Evolutionary conservation across 495 filamentous ascomycete species (phyloP), one percentile per base, ranked within the genome.

Genomic region (Usnea hakonensis): DNA sequence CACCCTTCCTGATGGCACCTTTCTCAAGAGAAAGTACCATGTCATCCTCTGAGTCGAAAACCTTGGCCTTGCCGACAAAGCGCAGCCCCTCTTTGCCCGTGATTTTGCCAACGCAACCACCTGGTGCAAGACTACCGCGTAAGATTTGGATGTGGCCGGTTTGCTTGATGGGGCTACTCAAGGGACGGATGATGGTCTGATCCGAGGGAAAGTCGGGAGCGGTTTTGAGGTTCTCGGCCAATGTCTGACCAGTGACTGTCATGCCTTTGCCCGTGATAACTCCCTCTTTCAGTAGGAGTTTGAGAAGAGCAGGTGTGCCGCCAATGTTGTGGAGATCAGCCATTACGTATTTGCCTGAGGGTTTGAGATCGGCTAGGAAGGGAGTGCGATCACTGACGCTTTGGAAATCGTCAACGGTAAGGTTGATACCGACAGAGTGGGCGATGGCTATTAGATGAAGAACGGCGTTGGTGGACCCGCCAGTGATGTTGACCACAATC

Each of bases 391-490:
- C 90, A 28, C 90, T 91, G 58, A 97, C 91, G 67, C 83, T 73
- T 78, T 98, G 95, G 87, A 98, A 97, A 78, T 98, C 95, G 66
- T 98, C 94, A 64, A 98, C 90, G 56, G 87, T 95, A 60, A 98
- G 86, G 74, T 94, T 88, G 70, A 98, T 83, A 72, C 91, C 95
- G 32, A 96, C 94, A 16, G 88, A 83, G 74, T 97, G 89, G 57
- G 94, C 95, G 37, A 98, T 97, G 66, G 95, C 94, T 72, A 98
- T 93, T 50, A 98, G 77, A 75, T 98, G 94, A 23, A 98, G 85
- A 41, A 98, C 94, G 46, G 95, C 94, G 74, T 98, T 98, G 63
- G 94, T 98, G 54, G 90, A 95, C 60, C 94, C 94, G 52, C 94
- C 94, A 13, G 91, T 92, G 68, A 97, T 93, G 80, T 89, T 96